These are phyloP conservation scores for Aspergillus clavatus DNA, from an alignment of 2,329 filamentous ascomycete genomes.

Conservation along the genomic window DNA sequence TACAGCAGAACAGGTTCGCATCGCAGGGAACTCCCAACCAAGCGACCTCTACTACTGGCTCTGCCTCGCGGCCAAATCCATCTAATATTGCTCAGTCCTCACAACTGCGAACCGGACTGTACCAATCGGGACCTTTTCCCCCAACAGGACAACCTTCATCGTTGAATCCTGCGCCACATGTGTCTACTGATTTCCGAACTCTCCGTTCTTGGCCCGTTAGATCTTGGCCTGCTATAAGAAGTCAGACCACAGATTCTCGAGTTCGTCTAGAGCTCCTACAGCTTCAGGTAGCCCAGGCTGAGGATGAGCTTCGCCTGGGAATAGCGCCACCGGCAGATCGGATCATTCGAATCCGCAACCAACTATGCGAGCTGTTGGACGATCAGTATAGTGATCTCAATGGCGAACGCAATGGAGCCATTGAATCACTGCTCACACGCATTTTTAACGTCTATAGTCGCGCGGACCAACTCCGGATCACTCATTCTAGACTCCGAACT, in stretches of 20 bases:
- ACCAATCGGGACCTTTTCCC: conserved; percentile 2
- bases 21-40: conserved; percentile 4
- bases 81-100: conserved; percentile 1
- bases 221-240: conserved; percentile 3
- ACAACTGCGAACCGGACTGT: conserved; percentile 5
- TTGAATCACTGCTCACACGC: conserved; percentile 27
- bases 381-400: conserved; percentile 25
- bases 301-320: conserved; percentile 26
- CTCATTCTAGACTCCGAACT: conserved; percentile 12
- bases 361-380: conserved; percentile 31
- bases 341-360: conserved; percentile 26
- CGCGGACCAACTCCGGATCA: conserved; percentile 28
- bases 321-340: conserved; percentile 27
- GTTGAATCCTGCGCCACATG: conserved; percentile 1
- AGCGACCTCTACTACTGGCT: conserved; percentile 3
- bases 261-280: conserved; percentile 16
- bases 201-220: neutral
- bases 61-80: neutral
- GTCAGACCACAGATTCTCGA: conserved; percentile 5
- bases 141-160: conserved; percentile 2
- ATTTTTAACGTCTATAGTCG: conserved; percentile 28
- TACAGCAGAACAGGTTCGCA: neutral
- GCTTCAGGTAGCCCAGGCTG: conserved; percentile 23
- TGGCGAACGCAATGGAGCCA: conserved; percentile 19
- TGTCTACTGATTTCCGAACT: neutral